phyloP scores from a whole-genome alignment of 495 filamentous ascomycete genomes.

The Penicillium psychrofluorescens region DNA sequence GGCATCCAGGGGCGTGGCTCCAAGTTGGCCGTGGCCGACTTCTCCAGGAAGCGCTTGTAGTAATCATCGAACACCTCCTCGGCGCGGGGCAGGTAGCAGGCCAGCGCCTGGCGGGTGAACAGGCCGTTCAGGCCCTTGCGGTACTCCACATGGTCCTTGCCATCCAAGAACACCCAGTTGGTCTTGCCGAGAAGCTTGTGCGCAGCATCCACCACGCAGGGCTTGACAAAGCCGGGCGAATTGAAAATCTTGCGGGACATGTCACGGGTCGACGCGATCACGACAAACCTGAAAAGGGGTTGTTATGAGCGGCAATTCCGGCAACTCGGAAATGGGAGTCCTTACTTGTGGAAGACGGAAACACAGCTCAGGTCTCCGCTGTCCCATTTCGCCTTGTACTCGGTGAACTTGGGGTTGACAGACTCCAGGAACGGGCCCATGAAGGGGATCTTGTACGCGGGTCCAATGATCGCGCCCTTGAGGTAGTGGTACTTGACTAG shows the following conservation, averaged over 20 bases:
- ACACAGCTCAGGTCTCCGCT: conserved; percentile 91
- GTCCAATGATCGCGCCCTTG: conserved; percentile 82
- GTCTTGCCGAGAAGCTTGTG: conserved; percentile 86
- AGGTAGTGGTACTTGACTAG: conserved; percentile 77
- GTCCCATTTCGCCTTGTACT: conserved; percentile 87
- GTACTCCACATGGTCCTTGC: conserved; percentile 90
- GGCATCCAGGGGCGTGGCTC: conserved; percentile 83
- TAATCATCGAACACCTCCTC: conserved; percentile 88
- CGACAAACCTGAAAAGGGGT: conserved; percentile 69
- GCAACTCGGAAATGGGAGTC: not conserved
- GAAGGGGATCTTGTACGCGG: conserved; percentile 80
- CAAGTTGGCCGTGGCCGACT: conserved; percentile 58
- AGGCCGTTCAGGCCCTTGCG: conserved; percentile 93
- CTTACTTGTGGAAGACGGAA: conserved; percentile 98
- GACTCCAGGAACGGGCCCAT: conserved; percentile 94
- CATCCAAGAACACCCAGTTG: conserved; percentile 98
- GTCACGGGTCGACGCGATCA: conserved; percentile 92
- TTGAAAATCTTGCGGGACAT: conserved; percentile 98
- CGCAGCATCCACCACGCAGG: conserved; percentile 92
- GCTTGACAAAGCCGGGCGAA: conserved; percentile 85
- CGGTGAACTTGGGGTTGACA: conserved; percentile 81
- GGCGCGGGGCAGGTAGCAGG: conserved; percentile 82
- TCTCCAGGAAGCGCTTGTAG: conserved; percentile 68
- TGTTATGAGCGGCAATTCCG: not conserved
- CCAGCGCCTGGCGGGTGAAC: conserved; percentile 86